Evolutionary conservation across 371 early-diverging fungal genomes (phyloP).

Genomic region (Rhizopus microsporus): DNA sequence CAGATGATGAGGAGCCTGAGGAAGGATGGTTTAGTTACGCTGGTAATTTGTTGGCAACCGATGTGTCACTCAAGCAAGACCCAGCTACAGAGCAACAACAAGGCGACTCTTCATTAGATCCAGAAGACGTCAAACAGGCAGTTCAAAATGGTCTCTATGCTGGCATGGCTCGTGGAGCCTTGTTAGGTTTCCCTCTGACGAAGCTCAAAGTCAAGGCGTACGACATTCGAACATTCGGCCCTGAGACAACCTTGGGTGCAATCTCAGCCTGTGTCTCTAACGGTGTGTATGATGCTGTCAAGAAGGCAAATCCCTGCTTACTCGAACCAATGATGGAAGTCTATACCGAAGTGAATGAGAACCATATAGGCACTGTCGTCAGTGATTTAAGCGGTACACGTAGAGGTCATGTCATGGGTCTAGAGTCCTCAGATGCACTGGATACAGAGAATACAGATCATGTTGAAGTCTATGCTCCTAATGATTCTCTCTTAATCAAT

Average conservation of each 20-base stretch:
- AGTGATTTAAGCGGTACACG: slow-evolving; percentile 81
- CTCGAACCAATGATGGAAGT: slow-evolving; percentile 92
- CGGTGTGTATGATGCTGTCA: slow-evolving; percentile 63
- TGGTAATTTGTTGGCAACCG: slow-evolving; percentile 23
- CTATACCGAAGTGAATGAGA: slow-evolving; percentile 67
- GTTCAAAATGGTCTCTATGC: slow-evolving; percentile 70
- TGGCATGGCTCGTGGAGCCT: slow-evolving; percentile 77
- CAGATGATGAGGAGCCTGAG: slow-evolving; percentile 32
- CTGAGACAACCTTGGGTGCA: slow-evolving; percentile 70
- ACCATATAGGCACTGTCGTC: slow-evolving; percentile 78
- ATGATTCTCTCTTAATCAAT: slow-evolving; percentile 42
- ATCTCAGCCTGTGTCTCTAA: slow-evolving; percentile 67
- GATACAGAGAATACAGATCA: slow-evolving; percentile 33
- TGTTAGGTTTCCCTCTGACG: slow-evolving; percentile 81
- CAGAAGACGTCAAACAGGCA: slow-evolving; percentile 56
- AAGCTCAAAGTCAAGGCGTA: slow-evolving; percentile 61
- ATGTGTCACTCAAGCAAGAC: not conserved
- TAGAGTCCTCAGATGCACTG: slow-evolving; percentile 45
- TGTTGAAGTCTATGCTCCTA: slow-evolving; percentile 55
- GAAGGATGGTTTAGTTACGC: slow-evolving; percentile 33
- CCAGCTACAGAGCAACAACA: not conserved
- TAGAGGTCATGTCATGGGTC: slow-evolving; percentile 68
- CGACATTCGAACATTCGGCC: slow-evolving; percentile 57
- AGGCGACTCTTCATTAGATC: slow-evolving; percentile 10
- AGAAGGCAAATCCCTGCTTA: slow-evolving; percentile 57